phyloP scores from a whole-genome alignment of 176 grass and related monocot genomes.

The Triticum urartu region DNA sequence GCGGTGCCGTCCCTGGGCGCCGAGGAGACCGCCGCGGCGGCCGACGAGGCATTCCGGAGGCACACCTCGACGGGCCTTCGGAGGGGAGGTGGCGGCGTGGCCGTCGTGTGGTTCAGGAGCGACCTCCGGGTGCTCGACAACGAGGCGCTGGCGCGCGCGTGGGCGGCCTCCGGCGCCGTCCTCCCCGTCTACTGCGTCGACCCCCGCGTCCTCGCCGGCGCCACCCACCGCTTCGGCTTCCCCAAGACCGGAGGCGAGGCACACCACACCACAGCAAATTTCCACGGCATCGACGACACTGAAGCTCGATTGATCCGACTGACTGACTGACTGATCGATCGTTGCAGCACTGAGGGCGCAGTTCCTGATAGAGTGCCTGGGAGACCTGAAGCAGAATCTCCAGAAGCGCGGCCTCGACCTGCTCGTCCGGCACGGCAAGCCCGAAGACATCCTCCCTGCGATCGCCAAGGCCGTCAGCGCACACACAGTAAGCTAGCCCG shows the following conservation, averaged over 20 bases:
- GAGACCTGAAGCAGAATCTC: conserved; percentile 65
- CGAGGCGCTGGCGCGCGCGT: conserved; percentile 57
- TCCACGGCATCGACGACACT: too few relatives aligned
- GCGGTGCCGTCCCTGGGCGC: conserved; percentile 53
- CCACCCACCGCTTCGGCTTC: conserved; percentile 77
- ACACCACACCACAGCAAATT: too few relatives aligned
- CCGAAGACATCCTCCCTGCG: conserved; percentile 70
- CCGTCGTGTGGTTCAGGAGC: conserved; percentile 82
- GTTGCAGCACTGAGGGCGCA: conserved; percentile 59
- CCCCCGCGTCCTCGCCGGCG: conserved; percentile 47
- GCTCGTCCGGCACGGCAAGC: conserved; percentile 69
- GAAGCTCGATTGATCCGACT: too few relatives aligned
- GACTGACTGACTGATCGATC: neutral
- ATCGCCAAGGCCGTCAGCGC: conserved; percentile 66
- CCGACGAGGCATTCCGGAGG: conserved; percentile 47
- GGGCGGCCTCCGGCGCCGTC: conserved; percentile 55
- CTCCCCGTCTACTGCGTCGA: conserved; percentile 84
- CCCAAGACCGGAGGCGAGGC: conserved; percentile 74
- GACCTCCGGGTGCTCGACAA: conserved; percentile 84
- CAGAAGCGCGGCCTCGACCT: conserved; percentile 65
- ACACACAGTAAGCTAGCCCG: conserved; percentile 54
- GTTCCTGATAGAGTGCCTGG: conserved; percentile 75
- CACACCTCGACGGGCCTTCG: conserved; percentile 42
- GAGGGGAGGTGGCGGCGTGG: conserved; percentile 47
- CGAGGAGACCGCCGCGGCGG: conserved; percentile 32